A percentile compares a stretch with the other conserved stretches of the same genome.
Evolutionary conservation across 2,329 filamentous ascomycete genomes (phyloP).

Genomic region (Magnaporthiopsis rhizophila): DNA sequence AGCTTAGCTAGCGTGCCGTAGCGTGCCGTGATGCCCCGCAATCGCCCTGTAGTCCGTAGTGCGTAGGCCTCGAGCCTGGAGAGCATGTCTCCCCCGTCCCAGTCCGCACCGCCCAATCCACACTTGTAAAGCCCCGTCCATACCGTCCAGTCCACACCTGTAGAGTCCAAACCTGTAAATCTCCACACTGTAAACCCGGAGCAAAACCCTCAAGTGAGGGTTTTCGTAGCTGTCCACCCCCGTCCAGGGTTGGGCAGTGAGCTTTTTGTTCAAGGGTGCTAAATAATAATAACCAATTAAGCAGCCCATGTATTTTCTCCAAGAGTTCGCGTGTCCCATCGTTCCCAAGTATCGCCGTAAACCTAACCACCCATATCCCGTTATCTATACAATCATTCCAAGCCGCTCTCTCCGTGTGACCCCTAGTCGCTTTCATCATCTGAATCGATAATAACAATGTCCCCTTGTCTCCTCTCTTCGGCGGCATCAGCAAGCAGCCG

Average conservation of each 20-base stretch:
- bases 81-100: too few relatives aligned
- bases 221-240: not conserved
- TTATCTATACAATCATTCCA: too few relatives aligned
- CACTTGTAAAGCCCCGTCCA: too few relatives aligned
- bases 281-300: too few relatives aligned
- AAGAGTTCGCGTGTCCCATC: too few relatives aligned
- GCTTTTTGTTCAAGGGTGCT: not conserved
- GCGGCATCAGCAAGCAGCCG: conserved; percentile 40
- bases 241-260: not conserved
- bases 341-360: too few relatives aligned
- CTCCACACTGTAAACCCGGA: not conserved
- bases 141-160: too few relatives aligned
- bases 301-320: too few relatives aligned
- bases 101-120: too few relatives aligned
- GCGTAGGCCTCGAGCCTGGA: not conserved
- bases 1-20: too few relatives aligned
- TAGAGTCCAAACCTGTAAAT: too few relatives aligned
- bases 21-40: not conserved
- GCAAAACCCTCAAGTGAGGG: not conserved
- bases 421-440: not conserved
- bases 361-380: too few relatives aligned
- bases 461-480: conserved; percentile 20
- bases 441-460: not conserved
- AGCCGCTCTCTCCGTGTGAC: not conserved
- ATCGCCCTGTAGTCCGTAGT: not conserved